Base-by-base conservation (phyloP, 2,329 filamentous ascomycete genomes). In the Penicillium frequentans region DNA sequence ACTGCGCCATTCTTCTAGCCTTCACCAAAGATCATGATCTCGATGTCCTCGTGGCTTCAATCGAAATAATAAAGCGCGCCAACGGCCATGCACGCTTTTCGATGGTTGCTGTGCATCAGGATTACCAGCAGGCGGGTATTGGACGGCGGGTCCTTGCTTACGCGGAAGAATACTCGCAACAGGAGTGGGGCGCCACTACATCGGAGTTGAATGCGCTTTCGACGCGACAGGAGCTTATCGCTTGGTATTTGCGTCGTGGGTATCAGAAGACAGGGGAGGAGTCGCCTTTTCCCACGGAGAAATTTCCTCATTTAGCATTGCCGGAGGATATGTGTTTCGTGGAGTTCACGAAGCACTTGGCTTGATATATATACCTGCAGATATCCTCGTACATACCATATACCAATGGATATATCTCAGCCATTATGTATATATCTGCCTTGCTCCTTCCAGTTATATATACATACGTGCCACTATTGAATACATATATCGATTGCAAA, bases 201-300 rank as follows among this genome's bases (percentile, higher is more conserved):
- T 27, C 64, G 11, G 64, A 54, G 10, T 45, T 73, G 8, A 64
- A 73, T 52, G 68, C 68, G 9, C 59, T 73, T 26, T 70, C 68
- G 7, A 67, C 63, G 24, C 70, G 71, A 7, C 49, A 58, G 33
- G 57, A 54, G 13, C 63, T 73, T 29, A 67, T 72, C 16, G 44
- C 56, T 16, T 73, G 71, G 71, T 73, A 73, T 49, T 54, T 52
- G 33, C 65, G 69, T 21, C 62, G 65, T 10, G 70, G 70, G 9
- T 73, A 70, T 51, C 52, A 24, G 14, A 47, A 58, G 50, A 70
- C 64, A 0, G 68, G 67, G 5, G 61, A 69, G 23, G 57, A 57
- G 11, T 52, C 53, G 27, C 59, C 58, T 9, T 67, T 71, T 43
- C 67, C 64, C 9, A 52, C 49, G 3, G 65, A 69, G 27, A 56